Base-by-base conservation (phyloP, 148 eudicot species). In the Pouteria glomerata region DNA sequence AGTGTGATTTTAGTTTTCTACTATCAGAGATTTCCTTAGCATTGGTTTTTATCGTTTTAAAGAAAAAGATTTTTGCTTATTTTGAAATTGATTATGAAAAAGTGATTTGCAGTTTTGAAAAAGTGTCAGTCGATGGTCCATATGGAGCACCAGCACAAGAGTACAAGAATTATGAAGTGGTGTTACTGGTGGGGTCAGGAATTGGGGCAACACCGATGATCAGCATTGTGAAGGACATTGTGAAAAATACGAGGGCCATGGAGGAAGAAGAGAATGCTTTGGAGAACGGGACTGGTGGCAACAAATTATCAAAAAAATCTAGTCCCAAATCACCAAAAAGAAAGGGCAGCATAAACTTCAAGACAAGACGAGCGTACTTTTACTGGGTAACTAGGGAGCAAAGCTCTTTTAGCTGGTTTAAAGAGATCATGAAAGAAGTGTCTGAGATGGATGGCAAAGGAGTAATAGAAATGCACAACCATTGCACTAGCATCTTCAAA, bases 161-260 rank as follows among this genome's bases (percentile, higher is more conserved):
- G 77, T 85, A 82, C 83, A 85, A 85, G 55, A 72, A 79, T 66
- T 85, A 85, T 35, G 85, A 85, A 2, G 85, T 85, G 18, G 83
- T 85, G 19, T 44, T 85, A 37, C 80, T 85, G 21, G 85, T 85
- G 4, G 88, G 85, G 26, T 65, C 82, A 8, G 88, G 88, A 13
- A 85, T 85, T 6, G 87, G 87, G 18, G 87, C 87, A 1, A 84
- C 87, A 5, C 87, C 87, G 8, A 84, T 85, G 88, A 85, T 85
- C 47, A 81, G 88, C 53, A 82, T 85, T 3, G 83, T 85, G 4
- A 85, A 85, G 48, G 88, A 85, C 77, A 82, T 85, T 8, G 81
- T 82, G 15, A 85, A 85, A 80, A 82, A 85, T 78, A 85, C 82
- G 71, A 81, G 77, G 35, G 73, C 81, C 3, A 73, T 15, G 55